Base-by-base conservation (phyloP, 805 yeast genomes). In the Saturnispora sanitii region DNA sequence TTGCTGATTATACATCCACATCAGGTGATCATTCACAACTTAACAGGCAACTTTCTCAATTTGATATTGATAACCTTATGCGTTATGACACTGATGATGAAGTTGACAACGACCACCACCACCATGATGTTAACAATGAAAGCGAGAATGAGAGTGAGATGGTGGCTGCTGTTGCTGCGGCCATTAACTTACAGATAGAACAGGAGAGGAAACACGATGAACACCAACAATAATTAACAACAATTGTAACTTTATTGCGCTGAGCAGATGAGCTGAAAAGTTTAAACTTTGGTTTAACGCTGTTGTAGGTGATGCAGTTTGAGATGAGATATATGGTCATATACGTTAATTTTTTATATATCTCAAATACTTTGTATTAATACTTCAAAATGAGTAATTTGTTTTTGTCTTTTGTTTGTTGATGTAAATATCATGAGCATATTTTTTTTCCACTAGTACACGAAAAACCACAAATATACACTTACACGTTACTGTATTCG, bases 31-130 rank as follows among this genome's bases (percentile, higher is more conserved):
- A 55, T 43, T 46, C 57, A 2, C 61, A 56, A 37, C 43, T 57
- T 16, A 55, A 57, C 34, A 60, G 54, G 33, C 61, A 57, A 38
- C 45, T 57, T 29, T 55, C 52, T 32, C 60, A 55, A 35, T 58
- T 56, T 27, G 44, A 45, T 18, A 43, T 39, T 13, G 45, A 40
- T 8, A 41, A 41, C 12, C 20, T 40, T 18, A 41, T 35, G 38
- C 36, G 21, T 4, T 33, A 39, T 16, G 41, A 35, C 1, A 22
- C 40, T 11, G 45, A 42, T 2, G 41, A 44, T 8, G 46, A 50
- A 6, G 49, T 41, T n/a, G 49, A 47, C 9, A 48, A 46, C 18
- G 45, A n/a, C n/a, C n/a, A n/a, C n/a, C n/a, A n/a, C n/a, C n/a
- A n/a, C n/a, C n/a, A n/a, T 11, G 45, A 42, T 2, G 41, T 43